phyloP scores from a whole-genome alignment of 495 filamentous ascomycete genomes.

The Penicillium robsamsonii region DNA sequence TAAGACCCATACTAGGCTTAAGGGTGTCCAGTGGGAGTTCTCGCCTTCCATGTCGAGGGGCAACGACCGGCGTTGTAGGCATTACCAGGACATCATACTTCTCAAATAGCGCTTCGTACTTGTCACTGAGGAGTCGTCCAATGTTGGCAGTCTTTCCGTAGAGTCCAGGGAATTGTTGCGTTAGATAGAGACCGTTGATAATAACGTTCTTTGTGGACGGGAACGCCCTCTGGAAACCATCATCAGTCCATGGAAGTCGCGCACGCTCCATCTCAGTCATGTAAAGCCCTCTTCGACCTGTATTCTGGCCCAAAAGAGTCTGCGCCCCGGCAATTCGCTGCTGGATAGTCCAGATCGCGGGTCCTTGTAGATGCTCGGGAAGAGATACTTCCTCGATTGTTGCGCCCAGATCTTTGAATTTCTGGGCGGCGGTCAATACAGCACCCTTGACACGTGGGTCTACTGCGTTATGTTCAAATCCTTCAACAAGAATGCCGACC shows the following conservation, averaged over 20 bases:
- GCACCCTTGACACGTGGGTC: constrained; percentile 41
- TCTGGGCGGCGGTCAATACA: constrained; percentile 45
- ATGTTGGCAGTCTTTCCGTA: constrained; percentile 45
- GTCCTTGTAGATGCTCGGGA: constrained; percentile 48
- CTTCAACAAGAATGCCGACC: constrained; percentile 53
- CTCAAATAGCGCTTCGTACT: constrained; percentile 42
- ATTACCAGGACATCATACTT: constrained; percentile 48
- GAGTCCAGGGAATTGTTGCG: constrained; percentile 36
- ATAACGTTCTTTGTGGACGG: constrained; percentile 44
- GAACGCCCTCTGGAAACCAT: constrained; percentile 35
- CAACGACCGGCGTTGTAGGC: constrained; percentile 46
- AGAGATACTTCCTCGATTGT: constrained; percentile 51
- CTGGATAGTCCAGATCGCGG: constrained; percentile 52
- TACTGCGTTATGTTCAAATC: constrained; percentile 43
- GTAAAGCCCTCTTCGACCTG: constrained; percentile 39
- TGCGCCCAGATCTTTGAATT: constrained; percentile 50
- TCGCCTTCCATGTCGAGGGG: constrained; percentile 36
- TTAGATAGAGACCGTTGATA: constrained; percentile 43
- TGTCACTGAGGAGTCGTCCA: constrained; percentile 41
- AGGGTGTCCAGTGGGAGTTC: constrained; percentile 42
- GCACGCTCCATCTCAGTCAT: constrained; percentile 38
- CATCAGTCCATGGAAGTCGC: constrained; percentile 33
- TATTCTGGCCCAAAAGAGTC: constrained; percentile 38
- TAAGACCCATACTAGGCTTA: constrained; percentile 42
- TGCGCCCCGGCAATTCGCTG: constrained; percentile 43